These are phyloP conservation scores for Mycena vulgaris DNA, from an alignment of 768 basidiomycete genomes.

Conservation along the genomic window DNA sequence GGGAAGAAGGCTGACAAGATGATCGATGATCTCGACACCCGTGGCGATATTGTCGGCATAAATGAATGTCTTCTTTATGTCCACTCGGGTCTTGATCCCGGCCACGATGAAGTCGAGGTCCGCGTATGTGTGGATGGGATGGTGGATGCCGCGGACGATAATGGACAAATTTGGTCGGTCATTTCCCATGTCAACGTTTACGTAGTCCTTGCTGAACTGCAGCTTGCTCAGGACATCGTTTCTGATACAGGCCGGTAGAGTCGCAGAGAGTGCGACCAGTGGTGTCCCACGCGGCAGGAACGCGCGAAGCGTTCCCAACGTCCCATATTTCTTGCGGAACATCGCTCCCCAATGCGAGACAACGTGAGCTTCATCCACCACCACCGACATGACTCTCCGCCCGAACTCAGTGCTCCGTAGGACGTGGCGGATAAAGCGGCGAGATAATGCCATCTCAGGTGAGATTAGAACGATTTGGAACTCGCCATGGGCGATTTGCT, in stretches of 20 bases:
- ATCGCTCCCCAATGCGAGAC: slow-evolving; percentile 52
- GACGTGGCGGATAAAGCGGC: slow-evolving; percentile 44
- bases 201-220: slow-evolving; percentile 13
- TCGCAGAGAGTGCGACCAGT: not conserved
- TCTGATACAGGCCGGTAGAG: not conserved
- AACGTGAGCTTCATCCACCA: slow-evolving; percentile 57
- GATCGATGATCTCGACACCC: slow-evolving; percentile 44
- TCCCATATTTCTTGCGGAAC: slow-evolving; percentile 16
- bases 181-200: slow-evolving; percentile 32
- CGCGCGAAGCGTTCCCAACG: not conserved
- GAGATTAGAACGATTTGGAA: slow-evolving; percentile 52
- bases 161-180: slow-evolving; percentile 52
- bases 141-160: slow-evolving; percentile 51
- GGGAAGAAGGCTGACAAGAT: slow-evolving; percentile 29
- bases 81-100: not conserved
- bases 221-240: slow-evolving; percentile 11
- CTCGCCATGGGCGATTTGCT: slow-evolving; percentile 45
- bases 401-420: slow-evolving; percentile 43
- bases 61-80: slow-evolving; percentile 7
- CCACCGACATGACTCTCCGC: slow-evolving; percentile 41
- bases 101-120: slow-evolving; percentile 54
- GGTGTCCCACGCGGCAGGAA: slow-evolving; percentile 5
- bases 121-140: slow-evolving; percentile 48
- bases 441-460: slow-evolving; percentile 51
- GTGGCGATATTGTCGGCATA: slow-evolving; percentile 5